These are phyloP conservation scores for Xylaria scruposa DNA, from an alignment of 495 filamentous ascomycete genomes.

Conservation along the genomic window DNA sequence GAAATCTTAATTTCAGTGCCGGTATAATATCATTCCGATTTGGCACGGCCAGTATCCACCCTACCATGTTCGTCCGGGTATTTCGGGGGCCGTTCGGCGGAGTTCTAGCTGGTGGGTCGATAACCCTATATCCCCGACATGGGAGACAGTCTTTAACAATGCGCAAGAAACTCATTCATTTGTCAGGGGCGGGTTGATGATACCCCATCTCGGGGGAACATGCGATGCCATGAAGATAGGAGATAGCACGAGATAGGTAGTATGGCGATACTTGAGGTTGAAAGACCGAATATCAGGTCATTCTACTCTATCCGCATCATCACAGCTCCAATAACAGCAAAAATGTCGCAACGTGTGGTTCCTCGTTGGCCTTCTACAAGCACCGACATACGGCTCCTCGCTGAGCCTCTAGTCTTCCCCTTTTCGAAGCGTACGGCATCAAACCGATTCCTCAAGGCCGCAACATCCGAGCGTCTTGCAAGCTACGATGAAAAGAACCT, in stretches of 20 bases:
- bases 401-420: conserved; percentile 60
- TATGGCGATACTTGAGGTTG: neutral
- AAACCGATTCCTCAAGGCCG: conserved; percentile 69
- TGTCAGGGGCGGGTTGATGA: conserved; percentile 12
- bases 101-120: neutral
- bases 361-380: conserved; percentile 21
- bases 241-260: neutral
- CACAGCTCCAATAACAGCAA: neutral
- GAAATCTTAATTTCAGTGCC: neutral
- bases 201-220: neutral
- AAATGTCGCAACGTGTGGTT: neutral
- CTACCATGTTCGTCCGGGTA: neutral
- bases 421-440: conserved; percentile 62
- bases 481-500: conserved; percentile 52
- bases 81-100: conserved; percentile 12
- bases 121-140: neutral
- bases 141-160: neutral
- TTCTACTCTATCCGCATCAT: neutral
- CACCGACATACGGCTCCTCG: conserved; percentile 56
- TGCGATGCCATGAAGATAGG: neutral
- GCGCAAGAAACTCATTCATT: neutral
- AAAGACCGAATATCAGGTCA: no score
- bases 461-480: conserved; percentile 67
- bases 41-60: neutral
- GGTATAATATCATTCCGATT: conserved; percentile 10